A percentile compares a stretch with the other conserved stretches of the same genome.
phyloP scores from a whole-genome alignment of 2,329 filamentous ascomycete species.

The Fonsecaea erecta region DNA sequence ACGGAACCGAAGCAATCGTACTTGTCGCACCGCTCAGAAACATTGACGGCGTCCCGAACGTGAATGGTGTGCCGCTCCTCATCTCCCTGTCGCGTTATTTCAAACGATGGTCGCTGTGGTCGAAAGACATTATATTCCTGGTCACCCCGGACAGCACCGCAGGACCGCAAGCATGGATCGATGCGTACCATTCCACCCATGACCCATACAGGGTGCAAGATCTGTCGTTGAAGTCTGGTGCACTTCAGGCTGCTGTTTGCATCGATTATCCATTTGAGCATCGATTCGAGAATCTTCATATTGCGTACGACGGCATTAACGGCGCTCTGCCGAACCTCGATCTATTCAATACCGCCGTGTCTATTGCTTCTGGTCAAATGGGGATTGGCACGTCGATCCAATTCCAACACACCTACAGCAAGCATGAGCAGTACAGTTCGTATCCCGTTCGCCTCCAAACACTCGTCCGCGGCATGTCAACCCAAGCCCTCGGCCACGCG shows the following conservation, averaged over 20 bases:
- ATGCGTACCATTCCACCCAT: conserved; percentile 94
- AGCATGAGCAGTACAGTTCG: conserved; percentile 65
- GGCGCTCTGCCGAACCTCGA: conserved; percentile 95
- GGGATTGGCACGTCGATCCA: conserved; percentile 75
- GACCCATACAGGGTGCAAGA: conserved; percentile 71
- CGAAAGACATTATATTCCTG: conserved; percentile 94
- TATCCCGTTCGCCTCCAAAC: conserved; percentile 84
- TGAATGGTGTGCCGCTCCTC: conserved; percentile 83
- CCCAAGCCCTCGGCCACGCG: conserved; percentile 84
- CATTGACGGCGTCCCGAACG: conserved; percentile 76
- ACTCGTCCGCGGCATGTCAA: conserved; percentile 90
- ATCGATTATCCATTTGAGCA: conserved; percentile 87
- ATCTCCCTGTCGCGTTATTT: conserved; percentile 92
- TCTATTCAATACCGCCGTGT: conserved; percentile 89
- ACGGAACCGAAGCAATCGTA: conserved; percentile 96
- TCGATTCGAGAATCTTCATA: conserved; percentile 83
- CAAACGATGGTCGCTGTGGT: conserved; percentile 97
- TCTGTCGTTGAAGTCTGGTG: conserved; percentile 87
- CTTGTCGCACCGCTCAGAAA: conserved; percentile 88
- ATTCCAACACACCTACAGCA: conserved; percentile 73
- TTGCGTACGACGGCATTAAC: conserved; percentile 94
- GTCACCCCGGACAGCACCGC: conserved; percentile 86
- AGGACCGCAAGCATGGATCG: conserved; percentile 94
- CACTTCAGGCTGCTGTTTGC: conserved; percentile 89
- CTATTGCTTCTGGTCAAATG: conserved; percentile 89